Evolutionary conservation across 768 basidiomycete species (phyloP), one percentile per base, ranked within the genome.

Genomic region (Leccinum variicolor): DNA sequence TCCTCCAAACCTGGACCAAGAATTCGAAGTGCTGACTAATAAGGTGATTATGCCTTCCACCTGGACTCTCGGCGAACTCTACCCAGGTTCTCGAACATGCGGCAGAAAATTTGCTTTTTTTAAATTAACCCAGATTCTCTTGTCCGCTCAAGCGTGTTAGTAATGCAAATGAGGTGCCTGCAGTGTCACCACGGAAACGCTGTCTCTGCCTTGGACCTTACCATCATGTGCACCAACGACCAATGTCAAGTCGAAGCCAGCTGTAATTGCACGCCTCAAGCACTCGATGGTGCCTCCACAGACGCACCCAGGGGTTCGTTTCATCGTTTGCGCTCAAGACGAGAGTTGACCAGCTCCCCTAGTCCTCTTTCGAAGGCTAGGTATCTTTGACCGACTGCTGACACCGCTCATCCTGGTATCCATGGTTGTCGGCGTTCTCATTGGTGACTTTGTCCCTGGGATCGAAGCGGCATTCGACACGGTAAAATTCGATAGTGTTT

Each of bases 351-450:
- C 21, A 11, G 10, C 29, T 19, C 29, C 29, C 34, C 19, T 28
- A 79, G 77, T 59, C 1, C 62, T 78, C 6, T 80, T 78, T 61
- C 71, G 69, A 50, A 70, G 73, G 23, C 74, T 87, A 0, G 69
- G 79, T 41, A 68, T 82, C 26, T 69, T 83, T 3, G 88, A 91
- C 63, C 79, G 83, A 17, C 75, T 86, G 6, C 75, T 90, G 28
- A 84, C 87, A 0, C 81, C 86, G 0, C 75, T 84, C 39, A 85
- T 93, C 29, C 75, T 94, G 3, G 25, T 88, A 0, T 79, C 77
- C 26, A 93, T 93, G 91, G 80, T 92, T 52, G 60, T 86, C 19
- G 90, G 90, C 1, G 84, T 91, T 5, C 67, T 92, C 51, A 83
- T 94, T 21, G 90, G 91, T 3, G 82, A 83, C 53, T 90, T 81